Conservation (phyloP, 306 rosid species). For the Vigna reflexopilosa region DNA sequence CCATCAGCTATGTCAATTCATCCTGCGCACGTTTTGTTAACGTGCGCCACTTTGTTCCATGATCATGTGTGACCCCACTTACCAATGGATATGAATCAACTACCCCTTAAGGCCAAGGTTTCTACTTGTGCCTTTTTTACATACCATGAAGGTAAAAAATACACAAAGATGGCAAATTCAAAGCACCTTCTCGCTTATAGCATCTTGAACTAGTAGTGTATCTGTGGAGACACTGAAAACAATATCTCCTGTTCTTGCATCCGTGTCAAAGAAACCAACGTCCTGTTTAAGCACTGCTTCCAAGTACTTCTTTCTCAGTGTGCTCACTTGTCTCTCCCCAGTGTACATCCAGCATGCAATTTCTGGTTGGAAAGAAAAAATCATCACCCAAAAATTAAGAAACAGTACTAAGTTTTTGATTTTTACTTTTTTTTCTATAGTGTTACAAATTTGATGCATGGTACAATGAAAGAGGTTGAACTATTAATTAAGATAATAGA, state of each 20-base stretch:
- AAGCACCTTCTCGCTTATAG: constrained; percentile 95
- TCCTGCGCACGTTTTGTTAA: constrained; percentile 40
- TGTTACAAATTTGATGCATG: neutral
- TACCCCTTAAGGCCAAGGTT: constrained; percentile 24
- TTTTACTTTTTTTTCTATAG: neutral
- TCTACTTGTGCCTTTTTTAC: neutral
- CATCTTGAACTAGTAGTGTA: constrained; percentile 97
- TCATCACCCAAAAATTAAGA: neutral
- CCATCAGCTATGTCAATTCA: neutral
- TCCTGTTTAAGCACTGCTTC: constrained; percentile 95
- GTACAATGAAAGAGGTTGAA: constrained; percentile 10
- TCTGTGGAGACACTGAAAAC: constrained; percentile 97
- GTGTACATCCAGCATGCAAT: constrained; percentile 99
- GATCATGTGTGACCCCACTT: constrained; percentile 22
- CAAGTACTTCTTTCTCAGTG: constrained; percentile 90
- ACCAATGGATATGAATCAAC: constrained; percentile 25
- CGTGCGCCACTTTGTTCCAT: constrained; percentile 3
- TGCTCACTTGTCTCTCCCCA: constrained; percentile 95
- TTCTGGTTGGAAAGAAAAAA: constrained; percentile 52
- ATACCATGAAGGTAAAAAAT: neutral
- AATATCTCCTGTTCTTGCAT: constrained; percentile 97
- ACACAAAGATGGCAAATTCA: constrained; percentile 17
- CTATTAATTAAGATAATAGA: constrained; percentile 15
- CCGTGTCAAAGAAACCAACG: constrained; percentile 98
- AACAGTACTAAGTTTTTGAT: neutral